Evolutionary conservation across 2,329 filamentous ascomycete genomes (phyloP).

Genomic region (Aspergillus sp.): DNA sequence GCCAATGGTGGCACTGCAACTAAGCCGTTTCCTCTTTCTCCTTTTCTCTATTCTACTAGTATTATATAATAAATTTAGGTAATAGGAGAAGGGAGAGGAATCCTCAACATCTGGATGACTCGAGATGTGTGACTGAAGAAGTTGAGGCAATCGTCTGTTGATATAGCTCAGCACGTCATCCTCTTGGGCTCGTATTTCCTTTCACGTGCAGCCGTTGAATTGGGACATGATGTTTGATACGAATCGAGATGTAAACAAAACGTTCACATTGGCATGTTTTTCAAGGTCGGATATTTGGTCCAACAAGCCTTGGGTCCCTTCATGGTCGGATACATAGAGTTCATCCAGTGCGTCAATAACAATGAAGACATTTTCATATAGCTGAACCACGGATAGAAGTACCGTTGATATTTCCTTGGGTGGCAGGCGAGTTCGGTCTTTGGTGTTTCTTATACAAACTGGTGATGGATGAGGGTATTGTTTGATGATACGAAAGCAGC

Average conservation of each 20-base stretch:
- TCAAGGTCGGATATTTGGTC: slow-evolving; percentile 16
- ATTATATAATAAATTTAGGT: too few species aligned
- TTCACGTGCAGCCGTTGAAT: not conserved
- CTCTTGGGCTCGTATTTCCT: not conserved
- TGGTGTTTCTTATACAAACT: slow-evolving; percentile 4
- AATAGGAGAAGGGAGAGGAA: too few species aligned
- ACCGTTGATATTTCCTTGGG: too few species aligned
- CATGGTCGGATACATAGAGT: slow-evolving; percentile 7
- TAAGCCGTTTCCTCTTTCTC: too few species aligned
- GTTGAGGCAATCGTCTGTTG: too few species aligned
- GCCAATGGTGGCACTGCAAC: too few species aligned
- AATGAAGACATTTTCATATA: slow-evolving; percentile 18
- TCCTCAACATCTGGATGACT: too few species aligned
- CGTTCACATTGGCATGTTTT: slow-evolving; percentile 12
- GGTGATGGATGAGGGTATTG: too few species aligned
- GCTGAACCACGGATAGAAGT: slow-evolving; percentile 2
- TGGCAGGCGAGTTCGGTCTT: too few species aligned
- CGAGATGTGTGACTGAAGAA: too few species aligned
- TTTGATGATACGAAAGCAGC: slow-evolving; percentile 18
- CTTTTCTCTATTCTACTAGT: too few species aligned
- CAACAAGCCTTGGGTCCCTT: slow-evolving; percentile 11
- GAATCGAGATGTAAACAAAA: slow-evolving; percentile 29
- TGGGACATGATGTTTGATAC: slow-evolving; percentile 17
- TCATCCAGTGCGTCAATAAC: slow-evolving; percentile 29
- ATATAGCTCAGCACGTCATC: slow-evolving; percentile 15